phyloP scores from a whole-genome alignment of 2,329 filamentous ascomycete species.

The Aspergillus piperis region DNA sequence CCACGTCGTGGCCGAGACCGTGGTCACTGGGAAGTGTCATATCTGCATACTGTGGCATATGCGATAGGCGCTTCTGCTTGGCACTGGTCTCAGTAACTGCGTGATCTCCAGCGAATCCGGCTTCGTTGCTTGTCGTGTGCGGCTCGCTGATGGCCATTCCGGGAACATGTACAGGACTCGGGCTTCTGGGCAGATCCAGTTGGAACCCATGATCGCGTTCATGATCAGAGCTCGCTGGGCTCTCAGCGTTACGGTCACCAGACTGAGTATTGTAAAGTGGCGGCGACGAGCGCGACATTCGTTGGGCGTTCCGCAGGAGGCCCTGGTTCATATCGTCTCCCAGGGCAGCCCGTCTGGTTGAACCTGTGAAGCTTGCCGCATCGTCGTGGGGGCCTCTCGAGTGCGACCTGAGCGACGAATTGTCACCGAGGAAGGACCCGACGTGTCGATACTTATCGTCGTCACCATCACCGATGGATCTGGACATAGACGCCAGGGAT shows the following conservation, averaged over 20 bases:
- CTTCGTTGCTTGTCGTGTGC: conserved; percentile 2
- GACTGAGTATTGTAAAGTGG: conserved; percentile 29
- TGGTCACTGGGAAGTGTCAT: background rate
- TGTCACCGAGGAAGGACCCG: conserved; percentile 54
- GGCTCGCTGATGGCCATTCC: conserved; percentile 16
- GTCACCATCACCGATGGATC: conserved; percentile 65
- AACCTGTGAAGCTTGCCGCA: conserved; percentile 56
- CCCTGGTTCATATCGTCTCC: conserved; percentile 53
- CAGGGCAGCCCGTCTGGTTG: conserved; percentile 45
- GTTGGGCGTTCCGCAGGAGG: conserved; percentile 58
- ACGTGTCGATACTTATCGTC: conserved; percentile 82
- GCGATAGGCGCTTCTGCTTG: background rate
- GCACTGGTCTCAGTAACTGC: background rate
- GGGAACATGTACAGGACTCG: conserved; percentile 23
- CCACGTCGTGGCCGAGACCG: background rate
- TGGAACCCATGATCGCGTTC: conserved; percentile 24
- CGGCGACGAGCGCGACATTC: conserved; percentile 59
- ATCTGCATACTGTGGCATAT: background rate
- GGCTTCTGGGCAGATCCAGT: conserved; percentile 23
- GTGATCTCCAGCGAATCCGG: background rate
- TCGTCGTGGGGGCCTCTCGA: conserved; percentile 45
- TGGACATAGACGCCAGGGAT: conserved; percentile 82
- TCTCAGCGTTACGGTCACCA: conserved; percentile 15
- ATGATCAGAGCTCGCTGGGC: conserved; percentile 15
- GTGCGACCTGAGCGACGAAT: conserved; percentile 40